Evolutionary conservation across 1,284 basidiomycete species (phyloP), one percentile per base, ranked within the genome.

Genomic region (Tremellales sp.): DNA sequence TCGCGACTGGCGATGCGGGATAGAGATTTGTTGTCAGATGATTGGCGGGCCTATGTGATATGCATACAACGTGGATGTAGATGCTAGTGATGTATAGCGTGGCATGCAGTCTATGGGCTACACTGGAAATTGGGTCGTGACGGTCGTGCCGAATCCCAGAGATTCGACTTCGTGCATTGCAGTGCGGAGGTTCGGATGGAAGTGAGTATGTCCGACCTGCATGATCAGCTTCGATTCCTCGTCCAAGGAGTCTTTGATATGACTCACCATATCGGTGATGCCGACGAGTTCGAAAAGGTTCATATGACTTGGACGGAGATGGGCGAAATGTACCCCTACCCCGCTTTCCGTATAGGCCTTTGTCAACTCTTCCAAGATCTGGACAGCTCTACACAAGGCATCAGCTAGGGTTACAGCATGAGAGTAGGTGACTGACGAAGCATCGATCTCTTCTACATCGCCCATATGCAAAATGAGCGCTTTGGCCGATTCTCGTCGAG

Each of bases 381-480:
- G 88, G 3, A 85, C 80, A 11, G 91, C 90, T 23, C 86, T 89
- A 58, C 25, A 23, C 54, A n/a, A n/a, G n/a, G n/a, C n/a, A 17
- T 55, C 46, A 46, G 50, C 43, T 43, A n/a, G n/a, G n/a, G n/a
- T n/a, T 15, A 17, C 25, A 46, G 12, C n/a, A 23, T 17, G 11
- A 15, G 26, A 48, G 25, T 24, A 21, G n/a, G n/a, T 4, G 12
- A 78, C 85, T 68, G 65, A 89, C 85, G 87, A 89, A 10, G 89
- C 88, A 68, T 92, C 89, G 54, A 85, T 84, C 19, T 77, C 80
- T 53, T 90, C 88, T 17, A 76, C 75, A 51, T 77, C 92, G 10
- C 85, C 84, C 77, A 93, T 81, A 65, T 96, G 90, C 74, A 94
- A 89, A 13, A 94, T 86, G 25, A 96, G 74, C 0, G 84, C 82